These are phyloP conservation scores for Blastomyces parvus DNA, from an alignment of 2,329 filamentous ascomycete genomes.

Conservation along the genomic window DNA sequence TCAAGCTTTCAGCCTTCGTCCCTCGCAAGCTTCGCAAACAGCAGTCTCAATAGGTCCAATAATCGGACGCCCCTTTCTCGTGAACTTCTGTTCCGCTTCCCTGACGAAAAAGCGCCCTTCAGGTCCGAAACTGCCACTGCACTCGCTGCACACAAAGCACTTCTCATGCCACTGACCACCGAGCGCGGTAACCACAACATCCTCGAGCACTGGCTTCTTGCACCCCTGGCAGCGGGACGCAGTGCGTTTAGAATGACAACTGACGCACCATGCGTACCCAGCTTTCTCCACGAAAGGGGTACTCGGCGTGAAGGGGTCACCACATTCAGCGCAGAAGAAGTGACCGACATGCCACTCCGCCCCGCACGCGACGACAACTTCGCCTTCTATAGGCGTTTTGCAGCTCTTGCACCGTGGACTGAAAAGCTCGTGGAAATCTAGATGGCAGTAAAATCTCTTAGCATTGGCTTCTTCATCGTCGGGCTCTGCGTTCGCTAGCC, in stretches of 20 bases:
- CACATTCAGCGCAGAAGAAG: conserved; percentile 98
- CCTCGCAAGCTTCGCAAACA: conserved; percentile 54
- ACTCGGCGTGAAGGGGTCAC: conserved; percentile 58
- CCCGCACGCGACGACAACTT: conserved; percentile 87
- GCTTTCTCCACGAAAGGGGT: conserved; percentile 94
- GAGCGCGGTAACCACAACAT: conserved; percentile 80
- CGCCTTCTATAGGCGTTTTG: conserved; percentile 90
- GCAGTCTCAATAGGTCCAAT: conserved; percentile 46
- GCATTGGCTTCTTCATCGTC: conserved; percentile 54
- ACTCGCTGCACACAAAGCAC: conserved; percentile 77
- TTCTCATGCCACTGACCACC: conserved; percentile 87
- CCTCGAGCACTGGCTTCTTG: conserved; percentile 72
- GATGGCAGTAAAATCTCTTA: conserved; percentile 81
- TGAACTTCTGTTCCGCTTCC: conserved; percentile 41
- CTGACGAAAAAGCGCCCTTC: conserved; percentile 56
- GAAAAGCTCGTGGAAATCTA: conserved; percentile 96
- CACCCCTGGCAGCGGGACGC: conserved; percentile 84
- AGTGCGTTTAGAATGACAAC: conserved; percentile 84
- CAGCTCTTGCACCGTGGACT: conserved; percentile 91
- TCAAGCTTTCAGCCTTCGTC: conserved; percentile 49
- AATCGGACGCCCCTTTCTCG: conserved; percentile 38
- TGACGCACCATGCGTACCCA: conserved; percentile 92
- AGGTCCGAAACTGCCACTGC: conserved; percentile 47
- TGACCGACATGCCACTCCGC: conserved; percentile 96
- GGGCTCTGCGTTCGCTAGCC: conserved; percentile 56